Percentiles rank a stretch among this genome's conserved stretches.
Evolutionary conservation across 148 eudicot genomes (phyloP).

Genomic region (Arbutus unedo): DNA sequence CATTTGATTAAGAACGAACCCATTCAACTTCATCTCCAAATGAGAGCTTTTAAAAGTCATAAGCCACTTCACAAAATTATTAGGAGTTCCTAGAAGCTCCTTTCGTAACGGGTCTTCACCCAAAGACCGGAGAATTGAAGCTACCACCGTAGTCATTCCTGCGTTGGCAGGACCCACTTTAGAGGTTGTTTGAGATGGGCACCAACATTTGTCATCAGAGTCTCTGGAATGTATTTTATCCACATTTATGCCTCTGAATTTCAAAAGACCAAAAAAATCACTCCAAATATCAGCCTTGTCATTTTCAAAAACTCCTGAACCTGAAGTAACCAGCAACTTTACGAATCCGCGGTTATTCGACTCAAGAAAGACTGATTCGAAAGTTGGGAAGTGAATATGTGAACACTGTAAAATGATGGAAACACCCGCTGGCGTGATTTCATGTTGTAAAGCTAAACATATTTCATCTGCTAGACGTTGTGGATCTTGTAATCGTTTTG

Average conservation of each 20-base stretch:
- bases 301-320: conserved; percentile 64
- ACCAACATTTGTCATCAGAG: conserved; percentile 41
- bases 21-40: conserved; percentile 64
- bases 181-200: conserved; percentile 46
- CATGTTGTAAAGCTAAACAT: conserved; percentile 54
- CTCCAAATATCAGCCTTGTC: conserved; percentile 48
- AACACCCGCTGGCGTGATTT: conserved; percentile 69
- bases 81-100: conserved; percentile 74
- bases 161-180: conserved; percentile 33
- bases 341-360: conserved; percentile 43
- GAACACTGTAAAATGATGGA: conserved; percentile 70
- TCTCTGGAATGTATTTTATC: conserved; percentile 27
- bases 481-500: conserved; percentile 86
- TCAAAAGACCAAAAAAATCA: conserved; percentile 60
- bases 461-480: conserved; percentile 78
- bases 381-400: conserved; percentile 62
- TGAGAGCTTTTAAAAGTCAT: conserved; percentile 54
- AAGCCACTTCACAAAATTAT: conserved; percentile 69
- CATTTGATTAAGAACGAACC: conserved; percentile 29
- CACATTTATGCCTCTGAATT: conserved; percentile 35
- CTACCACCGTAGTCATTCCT: conserved; percentile 56
- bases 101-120: conserved; percentile 83
- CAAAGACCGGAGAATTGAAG: conserved; percentile 52
- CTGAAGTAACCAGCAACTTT: conserved; percentile 47
- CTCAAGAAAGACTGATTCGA: conserved; percentile 49